Conservation (phyloP, 2,329 filamentous ascomycete genomes). For the Fusarium sp. region DNA sequence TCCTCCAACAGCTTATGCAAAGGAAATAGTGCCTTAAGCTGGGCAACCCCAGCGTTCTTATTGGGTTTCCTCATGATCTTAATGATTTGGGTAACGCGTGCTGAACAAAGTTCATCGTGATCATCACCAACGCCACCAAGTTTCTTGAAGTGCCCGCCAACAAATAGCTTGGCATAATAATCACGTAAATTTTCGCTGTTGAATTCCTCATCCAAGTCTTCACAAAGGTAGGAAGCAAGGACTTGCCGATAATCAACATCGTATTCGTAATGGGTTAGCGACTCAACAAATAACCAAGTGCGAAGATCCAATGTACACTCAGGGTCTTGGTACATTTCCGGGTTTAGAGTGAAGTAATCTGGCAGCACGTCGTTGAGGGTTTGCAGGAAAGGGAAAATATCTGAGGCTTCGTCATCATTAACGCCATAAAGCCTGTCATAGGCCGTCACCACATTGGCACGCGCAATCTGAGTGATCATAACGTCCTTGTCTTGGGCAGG, state of each 20-base stretch:
- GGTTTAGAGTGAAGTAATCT: conserved; percentile 41
- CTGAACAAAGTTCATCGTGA: conserved; percentile 37
- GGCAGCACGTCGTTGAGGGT: conserved; percentile 49
- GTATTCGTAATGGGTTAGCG: conserved; percentile 23
- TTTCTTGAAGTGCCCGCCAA: conserved; percentile 43
- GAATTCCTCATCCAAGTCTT: conserved; percentile 10
- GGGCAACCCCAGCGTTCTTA: conserved; percentile 10
- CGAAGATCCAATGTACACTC: conserved; percentile 52
- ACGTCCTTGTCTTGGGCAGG: conserved; percentile 1
- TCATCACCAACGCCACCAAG: conserved; percentile 35
- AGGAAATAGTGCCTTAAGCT: conserved; percentile 34
- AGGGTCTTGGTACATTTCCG: conserved; percentile 21
- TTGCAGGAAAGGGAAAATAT: conserved; percentile 46
- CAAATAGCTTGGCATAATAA: conserved; percentile 24
- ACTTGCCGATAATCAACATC: conserved; percentile 30
- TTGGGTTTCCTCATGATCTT: conserved; percentile 20
- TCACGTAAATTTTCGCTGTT: neutral
- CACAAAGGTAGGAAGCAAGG: conserved; percentile 50
- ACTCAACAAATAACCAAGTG: conserved; percentile 50
- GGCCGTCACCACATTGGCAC: conserved; percentile 52
- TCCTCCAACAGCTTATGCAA: conserved; percentile 30
- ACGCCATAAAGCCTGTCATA: conserved; percentile 45
- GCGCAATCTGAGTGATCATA: conserved; percentile 39
- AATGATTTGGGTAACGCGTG: conserved; percentile 38
- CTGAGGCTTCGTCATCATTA: conserved; percentile 8